Conservation (phyloP, 768 basidiomycete species). For the Boletus rex-veris region DNA sequence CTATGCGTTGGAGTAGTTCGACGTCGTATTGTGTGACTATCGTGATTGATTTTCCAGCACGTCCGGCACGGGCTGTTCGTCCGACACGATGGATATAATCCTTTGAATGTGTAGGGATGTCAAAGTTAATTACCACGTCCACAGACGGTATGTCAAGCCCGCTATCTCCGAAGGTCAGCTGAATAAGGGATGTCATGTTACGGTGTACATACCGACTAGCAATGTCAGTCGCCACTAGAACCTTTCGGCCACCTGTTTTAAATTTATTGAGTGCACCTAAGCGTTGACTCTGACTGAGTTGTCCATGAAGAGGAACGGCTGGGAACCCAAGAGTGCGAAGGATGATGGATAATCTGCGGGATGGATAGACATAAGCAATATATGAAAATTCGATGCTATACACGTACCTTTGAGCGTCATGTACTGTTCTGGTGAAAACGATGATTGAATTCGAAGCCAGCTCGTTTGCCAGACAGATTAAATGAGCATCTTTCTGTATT, state of each 20-base stretch:
- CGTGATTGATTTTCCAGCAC: conserved; percentile 95
- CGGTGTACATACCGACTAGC: conserved; percentile 69
- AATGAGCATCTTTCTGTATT: conserved; percentile 86
- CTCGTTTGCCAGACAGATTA: conserved; percentile 85
- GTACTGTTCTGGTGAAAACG: conserved; percentile 93
- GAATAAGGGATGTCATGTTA: not conserved
- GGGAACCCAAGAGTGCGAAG: conserved; percentile 89
- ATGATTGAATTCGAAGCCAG: conserved; percentile 92
- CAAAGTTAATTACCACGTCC: conserved; percentile 96
- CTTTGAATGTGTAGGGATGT: conserved; percentile 96
- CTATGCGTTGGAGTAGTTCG: conserved; percentile 92
- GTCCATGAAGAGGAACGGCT: conserved; percentile 93
- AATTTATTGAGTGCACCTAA: conserved; percentile 93
- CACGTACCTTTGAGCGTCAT: conserved; percentile 78
- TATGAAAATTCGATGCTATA: not conserved
- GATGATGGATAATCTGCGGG: conserved; percentile 73
- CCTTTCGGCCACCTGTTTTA: conserved; percentile 86
- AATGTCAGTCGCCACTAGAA: conserved; percentile 95
- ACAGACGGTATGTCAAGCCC: conserved; percentile 96
- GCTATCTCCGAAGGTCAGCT: conserved; percentile 35
- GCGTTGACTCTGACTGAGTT: conserved; percentile 90
- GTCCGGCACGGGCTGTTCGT: conserved; percentile 95
- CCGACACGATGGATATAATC: conserved; percentile 99
- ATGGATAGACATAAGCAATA: not conserved
- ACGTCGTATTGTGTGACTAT: conserved; percentile 98